phyloP scores from a whole-genome alignment of 2,329 filamentous ascomycete species.

The Trichoderma sp. region DNA sequence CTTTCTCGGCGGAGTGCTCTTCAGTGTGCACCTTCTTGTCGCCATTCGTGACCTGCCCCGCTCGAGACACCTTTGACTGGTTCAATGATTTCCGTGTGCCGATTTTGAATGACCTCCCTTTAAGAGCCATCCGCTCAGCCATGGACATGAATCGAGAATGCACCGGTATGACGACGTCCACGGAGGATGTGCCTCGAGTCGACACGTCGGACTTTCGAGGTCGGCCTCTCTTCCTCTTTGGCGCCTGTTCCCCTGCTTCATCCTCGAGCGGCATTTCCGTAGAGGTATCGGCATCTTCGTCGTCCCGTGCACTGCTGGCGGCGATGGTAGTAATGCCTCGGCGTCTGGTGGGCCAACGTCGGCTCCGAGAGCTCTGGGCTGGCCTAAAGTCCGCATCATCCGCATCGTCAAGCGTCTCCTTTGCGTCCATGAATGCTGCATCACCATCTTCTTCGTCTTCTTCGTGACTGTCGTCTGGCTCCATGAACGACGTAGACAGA shows the following conservation, averaged over 20 bases:
- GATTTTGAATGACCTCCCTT: slow-evolving; percentile 58
- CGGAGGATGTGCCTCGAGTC: slow-evolving; percentile 9
- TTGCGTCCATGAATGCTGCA: slow-evolving; percentile 31
- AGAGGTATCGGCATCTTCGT: slow-evolving; percentile 2
- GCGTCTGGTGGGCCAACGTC: slow-evolving; percentile 34
- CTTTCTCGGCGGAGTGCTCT: neutral
- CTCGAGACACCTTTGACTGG: neutral
- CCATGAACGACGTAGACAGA: slow-evolving; percentile 1
- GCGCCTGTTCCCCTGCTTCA: neutral
- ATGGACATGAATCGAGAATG: slow-evolving; percentile 53
- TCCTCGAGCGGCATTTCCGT: slow-evolving; percentile 7
- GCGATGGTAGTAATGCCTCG: slow-evolving; percentile 36
- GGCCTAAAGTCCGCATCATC: slow-evolving; percentile 9
- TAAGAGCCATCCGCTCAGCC: slow-evolving; percentile 58
- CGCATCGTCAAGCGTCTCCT: slow-evolving; percentile 29
- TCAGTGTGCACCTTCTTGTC: neutral
- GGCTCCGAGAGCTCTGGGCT: slow-evolving; percentile 26
- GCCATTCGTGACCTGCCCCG: neutral
- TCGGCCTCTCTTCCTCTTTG: slow-evolving; percentile 31
- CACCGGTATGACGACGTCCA: slow-evolving; percentile 27
- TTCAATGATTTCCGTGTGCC: slow-evolving; percentile 39
- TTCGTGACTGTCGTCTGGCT: neutral
- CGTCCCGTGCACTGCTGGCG: slow-evolving; percentile 27
- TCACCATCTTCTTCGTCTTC: slow-evolving; percentile 25
- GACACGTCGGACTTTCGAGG: slow-evolving; percentile 33